Conservation (phyloP, 768 basidiomycete species). For the Astraeus odoratus region DNA sequence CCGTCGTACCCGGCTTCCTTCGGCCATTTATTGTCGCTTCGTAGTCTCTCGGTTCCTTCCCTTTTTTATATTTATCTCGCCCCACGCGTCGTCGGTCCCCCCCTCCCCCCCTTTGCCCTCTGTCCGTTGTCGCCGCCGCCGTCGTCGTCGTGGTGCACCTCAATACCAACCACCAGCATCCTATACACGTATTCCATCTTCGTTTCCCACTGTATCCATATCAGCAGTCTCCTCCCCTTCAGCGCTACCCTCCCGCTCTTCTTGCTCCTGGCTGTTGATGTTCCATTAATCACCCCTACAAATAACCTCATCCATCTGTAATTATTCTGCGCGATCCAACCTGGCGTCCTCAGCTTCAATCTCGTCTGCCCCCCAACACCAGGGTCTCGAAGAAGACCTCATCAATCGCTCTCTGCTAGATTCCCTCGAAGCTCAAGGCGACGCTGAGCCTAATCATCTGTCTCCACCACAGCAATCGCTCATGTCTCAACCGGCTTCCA, state of each 20-base stretch:
- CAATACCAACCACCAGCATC: constrained; percentile 22
- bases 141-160: constrained; percentile 22
- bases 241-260: constrained; percentile 30
- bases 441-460: constrained; percentile 56
- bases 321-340: constrained; percentile 29
- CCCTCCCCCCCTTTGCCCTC: constrained; percentile 10
- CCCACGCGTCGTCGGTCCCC: constrained; percentile 36
- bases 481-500: constrained; percentile 43
- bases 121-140: too few relatives aligned
- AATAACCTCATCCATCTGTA: constrained; percentile 25
- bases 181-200: constrained; percentile 18
- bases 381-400: constrained; percentile 57
- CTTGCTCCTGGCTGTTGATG: constrained; percentile 38
- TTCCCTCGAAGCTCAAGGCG: constrained; percentile 76
- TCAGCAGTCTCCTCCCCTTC: constrained; percentile 24
- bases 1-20: constrained; percentile 18
- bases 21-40: constrained; percentile 15
- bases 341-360: constrained; percentile 44
- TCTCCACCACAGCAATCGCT: constrained; percentile 31
- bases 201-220: constrained; percentile 38
- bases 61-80: constrained; percentile 29
- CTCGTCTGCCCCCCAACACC: constrained; percentile 24
- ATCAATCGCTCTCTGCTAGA: constrained; percentile 82
- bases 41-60: constrained; percentile 19
- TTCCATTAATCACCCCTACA: constrained; percentile 26